phyloP scores from a whole-genome alignment of 805 yeast genomes.

The Candida pseudoglaebosa region DNA sequence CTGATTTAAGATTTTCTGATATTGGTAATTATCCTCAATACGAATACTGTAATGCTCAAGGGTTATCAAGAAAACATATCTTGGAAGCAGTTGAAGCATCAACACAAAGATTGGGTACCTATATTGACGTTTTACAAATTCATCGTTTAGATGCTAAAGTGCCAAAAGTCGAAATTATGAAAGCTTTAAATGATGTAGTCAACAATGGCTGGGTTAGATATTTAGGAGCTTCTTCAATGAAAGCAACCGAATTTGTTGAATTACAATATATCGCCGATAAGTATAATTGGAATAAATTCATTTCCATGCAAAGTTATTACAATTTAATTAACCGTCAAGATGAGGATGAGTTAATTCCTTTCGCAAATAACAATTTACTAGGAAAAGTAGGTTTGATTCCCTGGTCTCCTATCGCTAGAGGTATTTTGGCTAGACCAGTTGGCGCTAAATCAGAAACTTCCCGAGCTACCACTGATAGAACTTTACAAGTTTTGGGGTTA shows the following conservation, averaged over 20 bases:
- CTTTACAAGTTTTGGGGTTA: conserved; percentile 10
- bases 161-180: conserved; percentile 53
- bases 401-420: conserved; percentile 58
- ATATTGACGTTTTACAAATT: conserved; percentile 52
- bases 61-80: conserved; percentile 38
- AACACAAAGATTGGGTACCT: conserved; percentile 47
- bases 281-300: conserved; percentile 53
- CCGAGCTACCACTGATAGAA: conserved; percentile 11
- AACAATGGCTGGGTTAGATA: conserved; percentile 46
- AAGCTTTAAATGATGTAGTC: conserved; percentile 52
- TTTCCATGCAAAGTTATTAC: conserved; percentile 56
- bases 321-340: conserved; percentile 60
- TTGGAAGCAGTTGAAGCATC: conserved; percentile 42
- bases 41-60: conserved; percentile 29
- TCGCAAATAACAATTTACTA: conserved; percentile 39
- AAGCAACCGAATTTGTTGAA: conserved; percentile 49
- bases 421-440: conserved; percentile 49
- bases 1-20: conserved; percentile 3
- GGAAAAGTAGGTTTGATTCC: conserved; percentile 54
- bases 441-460: conserved; percentile 8
- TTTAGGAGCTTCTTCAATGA: conserved; percentile 64
- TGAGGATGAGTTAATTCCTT: conserved; percentile 58
- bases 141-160: conserved; percentile 49
- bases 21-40: conserved; percentile 7
- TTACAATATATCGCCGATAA: conserved; percentile 55